Base-by-base conservation (phyloP, 768 basidiomycete genomes). In the Imleria badia region DNA sequence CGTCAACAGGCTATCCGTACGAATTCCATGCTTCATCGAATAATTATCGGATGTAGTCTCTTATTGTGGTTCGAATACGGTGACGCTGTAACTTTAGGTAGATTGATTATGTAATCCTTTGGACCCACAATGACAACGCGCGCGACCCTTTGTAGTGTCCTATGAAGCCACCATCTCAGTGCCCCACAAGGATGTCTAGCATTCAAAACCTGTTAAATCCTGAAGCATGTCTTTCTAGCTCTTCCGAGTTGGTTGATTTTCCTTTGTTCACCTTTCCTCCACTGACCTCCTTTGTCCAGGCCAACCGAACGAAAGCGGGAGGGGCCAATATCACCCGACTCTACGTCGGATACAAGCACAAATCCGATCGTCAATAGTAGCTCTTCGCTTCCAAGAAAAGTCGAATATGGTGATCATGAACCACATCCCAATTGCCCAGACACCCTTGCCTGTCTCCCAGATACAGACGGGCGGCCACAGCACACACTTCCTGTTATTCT, bases 401-500 rank as follows among this genome's bases (percentile, higher is more conserved):
- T 62, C 58, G 57, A 61, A 62, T 66, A 56, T 53, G 67, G 71
- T 38, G 76, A 78, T 51, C 86, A 89, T 67, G 76, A 76, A 59
- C 69, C 79, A n/a, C 90, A 92, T 65, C 82, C 82, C 20, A 80
- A 88, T 64, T 92, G 90, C 61, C 90, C 90, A 31, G 84, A 91
- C 67, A 84, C 84, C 46, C 78, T 92, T 20, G 80, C 79, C 35
- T 91, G 90, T 71, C 78, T 91, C 41, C 88, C 87, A 35, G 86
- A 92, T 67, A 89, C 89, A 33, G 81, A 84, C 55, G 87, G 83
- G 41, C 76, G 88, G 58, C 90, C 90, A 49, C 89, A 91, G 60
- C 89, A 92, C 62, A 91, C 90, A 12, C 81, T 92, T 41, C 90
- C 90, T 22, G 85, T 91, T 54, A 92, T 92, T 67, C 77, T 92